Percentiles rank a stretch among this genome's conserved stretches.
These are phyloP conservation scores for Pseudogymnoascus sp. DNA, from an alignment of 2,329 filamentous ascomycete genomes.

Conservation along the genomic window DNA sequence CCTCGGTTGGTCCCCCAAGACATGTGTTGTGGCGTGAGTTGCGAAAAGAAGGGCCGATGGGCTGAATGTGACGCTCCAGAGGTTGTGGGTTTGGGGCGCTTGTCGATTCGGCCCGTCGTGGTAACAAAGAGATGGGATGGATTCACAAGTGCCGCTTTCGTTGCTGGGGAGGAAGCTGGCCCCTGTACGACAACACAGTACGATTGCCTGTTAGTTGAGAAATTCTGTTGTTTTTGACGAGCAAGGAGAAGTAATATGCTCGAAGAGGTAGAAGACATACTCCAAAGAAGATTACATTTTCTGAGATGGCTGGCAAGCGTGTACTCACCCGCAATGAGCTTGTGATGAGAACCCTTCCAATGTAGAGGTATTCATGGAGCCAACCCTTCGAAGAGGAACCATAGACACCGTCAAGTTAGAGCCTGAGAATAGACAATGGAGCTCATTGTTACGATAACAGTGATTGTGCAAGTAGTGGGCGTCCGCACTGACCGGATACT, in stretches of 20 bases:
- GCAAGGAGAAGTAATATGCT: not conserved
- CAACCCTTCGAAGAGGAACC: not conserved
- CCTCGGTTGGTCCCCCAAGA: not conserved
- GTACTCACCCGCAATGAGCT: not conserved
- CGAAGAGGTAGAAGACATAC: not conserved
- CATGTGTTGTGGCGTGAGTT: not conserved
- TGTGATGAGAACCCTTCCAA: not conserved
- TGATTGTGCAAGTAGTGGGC: not conserved
- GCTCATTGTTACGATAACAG: not conserved
- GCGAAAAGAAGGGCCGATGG: conserved; percentile 4
- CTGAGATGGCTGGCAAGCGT: not conserved
- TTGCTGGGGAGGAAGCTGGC: not conserved
- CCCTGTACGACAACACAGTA: not conserved
- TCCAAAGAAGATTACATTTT: not conserved
- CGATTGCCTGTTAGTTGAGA: not conserved
- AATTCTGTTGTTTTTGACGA: not conserved
- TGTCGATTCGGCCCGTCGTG: not conserved
- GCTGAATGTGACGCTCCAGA: not conserved
- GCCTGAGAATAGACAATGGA: not conserved
- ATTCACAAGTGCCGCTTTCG: not conserved
- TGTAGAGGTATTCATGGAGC: not conserved
- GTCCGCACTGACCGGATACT: not conserved
- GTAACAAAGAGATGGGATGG: not conserved
- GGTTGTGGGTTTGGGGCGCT: not conserved
- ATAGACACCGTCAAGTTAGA: not conserved